phyloP scores from a whole-genome alignment of 805 yeast genomes.

The Metschnikowia cubensis region DNA sequence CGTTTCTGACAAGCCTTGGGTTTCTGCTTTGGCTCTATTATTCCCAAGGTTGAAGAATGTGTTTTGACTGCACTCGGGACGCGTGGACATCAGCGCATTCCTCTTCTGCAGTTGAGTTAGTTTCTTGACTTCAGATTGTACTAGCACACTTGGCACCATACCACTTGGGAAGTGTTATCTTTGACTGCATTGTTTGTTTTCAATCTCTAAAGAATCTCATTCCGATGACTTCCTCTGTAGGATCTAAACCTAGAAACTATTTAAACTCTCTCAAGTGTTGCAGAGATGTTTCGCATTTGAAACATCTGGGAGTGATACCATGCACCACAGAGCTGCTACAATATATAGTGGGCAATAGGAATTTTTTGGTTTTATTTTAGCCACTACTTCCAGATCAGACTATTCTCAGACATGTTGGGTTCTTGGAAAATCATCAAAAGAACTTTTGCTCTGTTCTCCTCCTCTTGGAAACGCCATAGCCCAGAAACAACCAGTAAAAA shows the following conservation, averaged over 20 bases:
- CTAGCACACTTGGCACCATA: neutral
- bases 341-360: neutral
- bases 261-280: neutral
- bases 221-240: neutral
- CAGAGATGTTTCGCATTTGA: conserved; percentile 1
- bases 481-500: neutral
- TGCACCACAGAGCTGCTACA: neutral
- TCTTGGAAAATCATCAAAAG: conserved; percentile 13
- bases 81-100: neutral
- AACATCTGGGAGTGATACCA: neutral
- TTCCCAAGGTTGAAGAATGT: neutral
- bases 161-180: neutral
- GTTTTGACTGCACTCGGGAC: neutral
- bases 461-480: neutral
- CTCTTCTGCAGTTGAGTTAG: too few relatives aligned
- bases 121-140: neutral
- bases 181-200: neutral
- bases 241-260: neutral
- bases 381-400: neutral
- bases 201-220: neutral
- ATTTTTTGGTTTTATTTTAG: neutral
- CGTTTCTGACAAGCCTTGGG: neutral
- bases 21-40: neutral
- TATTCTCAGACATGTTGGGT: neutral
- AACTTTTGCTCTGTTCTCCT: conserved; percentile 9